Conservation (phyloP, 345 rosid genomes). For the Conringia planisiliqua region DNA sequence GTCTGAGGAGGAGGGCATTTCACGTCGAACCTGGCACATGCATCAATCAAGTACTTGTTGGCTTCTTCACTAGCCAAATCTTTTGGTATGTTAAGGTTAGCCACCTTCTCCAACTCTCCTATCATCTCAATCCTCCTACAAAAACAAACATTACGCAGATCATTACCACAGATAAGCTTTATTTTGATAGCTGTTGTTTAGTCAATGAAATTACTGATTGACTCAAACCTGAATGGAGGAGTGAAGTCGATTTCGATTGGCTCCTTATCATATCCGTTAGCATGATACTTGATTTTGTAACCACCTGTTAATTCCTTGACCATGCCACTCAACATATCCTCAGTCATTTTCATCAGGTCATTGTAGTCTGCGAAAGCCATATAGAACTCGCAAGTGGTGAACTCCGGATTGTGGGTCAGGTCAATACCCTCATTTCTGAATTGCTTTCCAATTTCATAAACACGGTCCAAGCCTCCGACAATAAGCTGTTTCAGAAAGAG, state of each 20-base stretch:
- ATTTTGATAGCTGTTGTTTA: background rate
- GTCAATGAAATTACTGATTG: background rate
- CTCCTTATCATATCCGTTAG: slow-evolving; percentile 78
- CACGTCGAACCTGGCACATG: slow-evolving; percentile 69
- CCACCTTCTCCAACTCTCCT: slow-evolving; percentile 79
- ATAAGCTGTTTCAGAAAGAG: slow-evolving; percentile 84
- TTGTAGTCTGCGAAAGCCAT: slow-evolving; percentile 98
- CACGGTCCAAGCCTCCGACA: slow-evolving; percentile 92
- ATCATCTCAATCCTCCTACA: slow-evolving; percentile 84
- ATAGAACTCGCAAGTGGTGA: slow-evolving; percentile 97
- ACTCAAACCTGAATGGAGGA: slow-evolving; percentile 83
- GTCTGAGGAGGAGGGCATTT: slow-evolving; percentile 95
- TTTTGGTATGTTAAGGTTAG: slow-evolving; percentile 82
- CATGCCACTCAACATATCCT: slow-evolving; percentile 93
- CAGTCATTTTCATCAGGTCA: slow-evolving; percentile 89
- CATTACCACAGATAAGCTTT: background rate
- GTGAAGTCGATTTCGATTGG: slow-evolving; percentile 96
- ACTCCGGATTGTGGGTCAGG: slow-evolving; percentile 97
- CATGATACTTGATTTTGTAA: slow-evolving; percentile 82
- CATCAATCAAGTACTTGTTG: slow-evolving; percentile 66
- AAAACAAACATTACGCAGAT: background rate
- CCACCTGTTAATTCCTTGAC: slow-evolving; percentile 85
- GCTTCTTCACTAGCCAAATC: slow-evolving; percentile 82
- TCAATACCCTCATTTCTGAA: slow-evolving; percentile 98
- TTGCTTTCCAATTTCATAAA: slow-evolving; percentile 96